Base-by-base conservation (phyloP, 2,329 filamentous ascomycete species). In the Aureobasidium leucospermi region DNA sequence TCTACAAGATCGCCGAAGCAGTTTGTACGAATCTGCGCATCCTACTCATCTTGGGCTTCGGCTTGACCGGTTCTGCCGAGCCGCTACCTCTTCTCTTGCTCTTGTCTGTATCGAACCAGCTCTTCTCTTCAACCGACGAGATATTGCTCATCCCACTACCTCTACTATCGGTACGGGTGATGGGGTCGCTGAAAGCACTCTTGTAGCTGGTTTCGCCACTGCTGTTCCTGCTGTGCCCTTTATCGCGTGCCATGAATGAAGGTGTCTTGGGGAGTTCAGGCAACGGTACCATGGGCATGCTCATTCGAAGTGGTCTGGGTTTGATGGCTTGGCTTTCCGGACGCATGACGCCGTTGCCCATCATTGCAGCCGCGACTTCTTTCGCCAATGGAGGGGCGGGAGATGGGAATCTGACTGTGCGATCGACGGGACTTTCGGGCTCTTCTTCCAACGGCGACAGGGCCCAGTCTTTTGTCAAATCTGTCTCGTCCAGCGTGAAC, bases 21-120 rank as follows among this genome's bases (percentile, higher is more conserved):
- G 65, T 68, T 56, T 66, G 65, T 46, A 68, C 63, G 23, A 65
- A 56, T 39, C 64, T 59, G 29, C 64, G 58, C 57, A 68, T 60
- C 61, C 63, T 65, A 15, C 53, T 57, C 53, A 57, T 57, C n/a
- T n/a, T 47, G 11, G 46, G 38, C 32, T 60, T 60, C 13, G 38
- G 19, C 19, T 52, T 43, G 1, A 43, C 7, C 19, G 23, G 38
- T 16, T 43, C 29, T 15, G 13, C 38, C n/a, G 15, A 23, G 23
- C n/a, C 32, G n/a, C 16, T 34, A 3, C 9, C 28, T 29, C 19
- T 45, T 31, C 6, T 34, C 41, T 41, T 53, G 5, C 28, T n/a
- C 6, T 32, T 28, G 11, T 32, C 53, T 2, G 36, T n/a, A n/a
- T 53, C 49, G 7, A 53, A 53, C 49, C 62, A 58, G 41, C 61